Evolutionary conservation across 2,329 filamentous ascomycete genomes (phyloP).

Genomic region (Immersiporthe knoxdaviesiana): DNA sequence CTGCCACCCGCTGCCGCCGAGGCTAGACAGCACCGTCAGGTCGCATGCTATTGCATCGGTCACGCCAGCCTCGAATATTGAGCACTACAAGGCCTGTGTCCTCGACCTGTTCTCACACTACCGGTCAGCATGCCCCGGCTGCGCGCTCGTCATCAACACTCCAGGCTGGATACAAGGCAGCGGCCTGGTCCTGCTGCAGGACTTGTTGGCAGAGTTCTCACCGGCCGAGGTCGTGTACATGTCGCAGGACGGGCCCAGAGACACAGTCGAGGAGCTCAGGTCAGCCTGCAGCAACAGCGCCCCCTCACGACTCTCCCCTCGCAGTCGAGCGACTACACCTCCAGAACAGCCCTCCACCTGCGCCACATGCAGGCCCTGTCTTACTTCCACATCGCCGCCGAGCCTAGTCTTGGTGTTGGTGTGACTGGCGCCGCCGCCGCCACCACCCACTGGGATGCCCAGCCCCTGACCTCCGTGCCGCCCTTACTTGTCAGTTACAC

Average conservation of each 20-base stretch:
- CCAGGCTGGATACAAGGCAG: constrained; percentile 75
- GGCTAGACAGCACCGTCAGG: constrained; percentile 50
- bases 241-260: constrained; percentile 63
- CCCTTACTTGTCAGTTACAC: constrained; percentile 68
- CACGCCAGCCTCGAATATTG: constrained; percentile 67
- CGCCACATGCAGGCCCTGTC: constrained; percentile 78
- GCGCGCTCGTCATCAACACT: constrained; percentile 72
- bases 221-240: constrained; percentile 71
- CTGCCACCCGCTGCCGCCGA: constrained; percentile 54
- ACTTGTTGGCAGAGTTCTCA: constrained; percentile 56
- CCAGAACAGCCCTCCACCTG: constrained; percentile 66
- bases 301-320: constrained; percentile 60
- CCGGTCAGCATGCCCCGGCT: constrained; percentile 46
- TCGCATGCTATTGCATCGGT: constrained; percentile 69
- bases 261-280: constrained; percentile 58
- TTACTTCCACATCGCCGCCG: constrained; percentile 66
- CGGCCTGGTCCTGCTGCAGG: constrained; percentile 65
- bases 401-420: constrained; percentile 22
- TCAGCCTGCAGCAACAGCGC: constrained; percentile 45
- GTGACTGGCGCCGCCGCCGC: not conserved
- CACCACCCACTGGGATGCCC: constrained; percentile 51
- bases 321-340: constrained; percentile 56
- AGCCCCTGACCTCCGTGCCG: constrained; percentile 57
- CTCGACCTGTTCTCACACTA: constrained; percentile 66
- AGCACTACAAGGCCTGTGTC: constrained; percentile 67